phyloP scores from a whole-genome alignment of 208 protist species.

The Trypanosoma congolense region DNA sequence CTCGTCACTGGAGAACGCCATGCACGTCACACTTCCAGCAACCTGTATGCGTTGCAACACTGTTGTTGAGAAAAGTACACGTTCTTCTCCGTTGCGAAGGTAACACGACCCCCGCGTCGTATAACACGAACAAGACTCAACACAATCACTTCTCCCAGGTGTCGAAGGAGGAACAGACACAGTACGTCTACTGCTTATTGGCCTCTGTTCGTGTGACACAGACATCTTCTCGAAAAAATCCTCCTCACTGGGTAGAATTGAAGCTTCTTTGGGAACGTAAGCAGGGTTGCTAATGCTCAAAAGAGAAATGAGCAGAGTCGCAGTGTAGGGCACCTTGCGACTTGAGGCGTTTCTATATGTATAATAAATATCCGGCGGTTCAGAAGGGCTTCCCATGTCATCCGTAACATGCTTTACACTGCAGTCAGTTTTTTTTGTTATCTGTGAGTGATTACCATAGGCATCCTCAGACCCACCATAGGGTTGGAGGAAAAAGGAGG shows the following conservation, averaged over 20 bases:
- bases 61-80: constrained; percentile 45
- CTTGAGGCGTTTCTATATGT: constrained; percentile 39
- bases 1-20: constrained; percentile 43
- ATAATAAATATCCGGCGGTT: constrained; percentile 37
- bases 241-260: constrained; percentile 59
- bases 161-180: not conserved
- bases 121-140: not conserved
- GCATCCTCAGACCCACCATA: constrained; percentile 17
- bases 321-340: constrained; percentile 59
- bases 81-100: constrained; percentile 43
- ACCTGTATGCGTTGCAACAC: constrained; percentile 46
- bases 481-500: constrained; percentile 27
- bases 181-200: constrained; percentile 1
- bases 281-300: constrained; percentile 3
- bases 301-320: constrained; percentile 23
- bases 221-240: constrained; percentile 51
- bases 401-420: not conserved
- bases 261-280: constrained; percentile 28
- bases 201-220: constrained; percentile 22
- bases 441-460: not conserved
- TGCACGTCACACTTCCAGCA: constrained; percentile 49
- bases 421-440: not conserved
- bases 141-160: not conserved
- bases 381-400: not conserved
- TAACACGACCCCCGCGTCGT: constrained; percentile 16